These are phyloP conservation scores for Solanum bukasovii DNA, from an alignment of 257 asterid species.

Conservation along the genomic window DNA sequence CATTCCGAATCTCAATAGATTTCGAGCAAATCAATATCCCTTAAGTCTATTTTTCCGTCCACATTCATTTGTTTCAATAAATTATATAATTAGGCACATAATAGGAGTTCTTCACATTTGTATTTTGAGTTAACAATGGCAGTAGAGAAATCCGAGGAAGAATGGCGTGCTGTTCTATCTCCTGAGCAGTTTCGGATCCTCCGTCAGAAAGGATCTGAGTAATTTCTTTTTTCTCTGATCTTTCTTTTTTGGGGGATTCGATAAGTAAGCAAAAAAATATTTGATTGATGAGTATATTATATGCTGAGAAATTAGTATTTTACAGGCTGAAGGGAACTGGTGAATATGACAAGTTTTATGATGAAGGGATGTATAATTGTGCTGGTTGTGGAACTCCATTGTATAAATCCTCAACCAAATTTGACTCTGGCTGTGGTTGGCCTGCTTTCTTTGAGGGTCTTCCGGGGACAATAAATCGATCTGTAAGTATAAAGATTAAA, in stretches of 20 bases:
- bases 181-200: conserved; percentile 67
- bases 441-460: conserved; percentile 82
- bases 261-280: background rate
- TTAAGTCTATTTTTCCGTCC: conserved; percentile 15
- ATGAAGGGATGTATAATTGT: conserved; percentile 52
- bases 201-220: conserved; percentile 76
- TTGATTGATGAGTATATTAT: background rate
- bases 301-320: background rate
- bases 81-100: background rate
- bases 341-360: conserved; percentile 60
- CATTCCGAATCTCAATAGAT: background rate
- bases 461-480: conserved; percentile 48
- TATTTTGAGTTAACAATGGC: conserved; percentile 7
- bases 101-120: background rate
- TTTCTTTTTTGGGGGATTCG: background rate
- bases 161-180: conserved; percentile 60
- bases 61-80: conserved; percentile 8
- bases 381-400: conserved; percentile 62
- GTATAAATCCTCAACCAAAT: conserved; percentile 69
- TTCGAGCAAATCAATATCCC: background rate
- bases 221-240: background rate
- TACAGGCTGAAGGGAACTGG: conserved; percentile 58
- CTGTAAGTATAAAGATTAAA: conserved; percentile 23
- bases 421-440: conserved; percentile 81
- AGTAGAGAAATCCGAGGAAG: conserved; percentile 55